These are phyloP conservation scores for Wickerhamiella sergipiensis DNA, from an alignment of 805 yeast genomes.

Conservation along the genomic window DNA sequence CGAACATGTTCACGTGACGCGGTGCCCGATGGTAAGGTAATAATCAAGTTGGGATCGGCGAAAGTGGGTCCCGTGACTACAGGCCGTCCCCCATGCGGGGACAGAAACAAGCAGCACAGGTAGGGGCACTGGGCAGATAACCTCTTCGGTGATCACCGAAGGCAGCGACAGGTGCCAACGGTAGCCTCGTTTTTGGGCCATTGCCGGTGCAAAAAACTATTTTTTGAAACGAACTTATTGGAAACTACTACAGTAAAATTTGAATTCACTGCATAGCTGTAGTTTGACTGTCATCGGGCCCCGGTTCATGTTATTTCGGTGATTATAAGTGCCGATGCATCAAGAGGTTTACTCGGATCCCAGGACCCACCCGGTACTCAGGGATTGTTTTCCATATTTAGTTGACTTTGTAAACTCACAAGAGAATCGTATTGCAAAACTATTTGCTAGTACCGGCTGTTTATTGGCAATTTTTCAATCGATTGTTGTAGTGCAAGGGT, in stretches of 20 bases:
- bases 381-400: too few relatives aligned
- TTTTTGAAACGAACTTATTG: neutral
- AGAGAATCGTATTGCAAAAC: too few relatives aligned
- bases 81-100: too few relatives aligned
- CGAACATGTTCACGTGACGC: neutral
- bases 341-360: too few relatives aligned
- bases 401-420: too few relatives aligned
- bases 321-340: neutral
- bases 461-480: neutral
- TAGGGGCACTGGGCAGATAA: too few relatives aligned
- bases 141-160: too few relatives aligned
- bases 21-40: neutral
- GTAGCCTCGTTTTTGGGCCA: neutral
- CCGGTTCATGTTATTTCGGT: neutral
- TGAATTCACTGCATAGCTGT: neutral
- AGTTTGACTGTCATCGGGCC: neutral
- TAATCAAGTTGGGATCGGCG: neutral
- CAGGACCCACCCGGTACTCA: too few relatives aligned
- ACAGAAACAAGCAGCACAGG: too few relatives aligned
- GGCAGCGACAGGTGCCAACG: too few relatives aligned
- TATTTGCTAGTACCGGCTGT: too few relatives aligned
- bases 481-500: neutral
- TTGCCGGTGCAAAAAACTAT: neutral
- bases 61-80: neutral
- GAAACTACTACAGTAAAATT: neutral